Evolutionary conservation across 2,329 filamentous ascomycete species (phyloP), one percentile per base, ranked within the genome.

Genomic region (Pseudogymnoascus sp.): DNA sequence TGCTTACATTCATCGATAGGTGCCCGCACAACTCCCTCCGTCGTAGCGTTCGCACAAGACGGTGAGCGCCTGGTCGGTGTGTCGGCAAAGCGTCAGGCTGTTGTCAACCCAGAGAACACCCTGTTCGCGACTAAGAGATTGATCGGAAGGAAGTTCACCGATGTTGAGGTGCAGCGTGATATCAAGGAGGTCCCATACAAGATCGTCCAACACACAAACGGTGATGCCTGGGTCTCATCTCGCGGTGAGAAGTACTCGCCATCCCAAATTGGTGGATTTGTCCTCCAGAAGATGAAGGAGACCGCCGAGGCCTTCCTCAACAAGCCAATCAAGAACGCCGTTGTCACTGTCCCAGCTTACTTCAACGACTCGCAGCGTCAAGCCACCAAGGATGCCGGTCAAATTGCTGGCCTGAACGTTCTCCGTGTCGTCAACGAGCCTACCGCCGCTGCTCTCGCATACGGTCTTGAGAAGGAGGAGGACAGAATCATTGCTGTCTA

Each of bases 271-370:
- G 93, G 93, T 85, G 93, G 93, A 74, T 96, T 97, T 78, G 84
- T 97, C 69, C 86, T 97, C 72, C 88, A 92, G 78, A 97, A 97
- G 86, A 97, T 97, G 93, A 97, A 96, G 87, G 93, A 97, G 84
- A 97, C 93, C 61, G 93, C 93, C 69, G 93, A 97, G 82, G 83
- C 89, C 67, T 96, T 96, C 81, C 86, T 96, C 69, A 86, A 89
- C 80, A 96, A 92, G 83, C 86, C 86, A 65, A 81, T 96, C 74
- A 95, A 96, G 86, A 96, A 97, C 76, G 93, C 92, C 72, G 93
- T 97, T 66, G 93, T 97, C 71, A 97, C 93, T 66, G 93, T 97
- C 38, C 93, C 93, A 67, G 93, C 93, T 72, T 97, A 97, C 85
- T 97, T 97, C 86, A 97, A 97, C 80, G 93, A 97, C 79, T 93